These are phyloP conservation scores for Gryganskiella cystojenkinii DNA, from an alignment of 192 early-diverging fungal species.

Conservation along the genomic window DNA sequence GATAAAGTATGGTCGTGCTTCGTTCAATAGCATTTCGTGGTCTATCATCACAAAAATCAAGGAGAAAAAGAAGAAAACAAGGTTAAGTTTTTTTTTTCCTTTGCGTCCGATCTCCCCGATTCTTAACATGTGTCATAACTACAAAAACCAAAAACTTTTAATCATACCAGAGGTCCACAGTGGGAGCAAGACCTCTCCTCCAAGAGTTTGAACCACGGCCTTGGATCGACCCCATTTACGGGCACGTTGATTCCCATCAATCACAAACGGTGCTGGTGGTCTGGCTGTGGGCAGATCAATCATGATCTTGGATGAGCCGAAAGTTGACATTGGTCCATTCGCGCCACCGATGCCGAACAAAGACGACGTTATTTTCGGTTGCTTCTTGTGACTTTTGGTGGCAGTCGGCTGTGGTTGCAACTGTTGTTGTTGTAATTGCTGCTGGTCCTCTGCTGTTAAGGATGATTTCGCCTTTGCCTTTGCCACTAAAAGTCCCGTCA, in stretches of 20 bases:
- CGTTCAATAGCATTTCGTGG: constrained; percentile 51
- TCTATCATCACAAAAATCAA: constrained; percentile 5
- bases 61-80: background rate
- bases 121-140: background rate
- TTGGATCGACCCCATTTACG: constrained; percentile 38
- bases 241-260: constrained; percentile 36
- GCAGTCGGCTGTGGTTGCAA: too few species aligned
- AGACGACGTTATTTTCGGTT: background rate
- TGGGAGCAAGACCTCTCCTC: constrained; percentile 31
- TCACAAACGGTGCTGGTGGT: constrained; percentile 25
- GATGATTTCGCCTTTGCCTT: too few species aligned
- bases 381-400: background rate
- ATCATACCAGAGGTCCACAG: constrained; percentile 44
- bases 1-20: constrained; percentile 24
- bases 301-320: constrained; percentile 10
- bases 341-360: background rate
- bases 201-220: constrained; percentile 29
- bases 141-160: background rate
- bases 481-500: constrained; percentile 2
- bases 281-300: background rate
- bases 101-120: background rate
- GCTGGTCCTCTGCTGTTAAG: too few species aligned
- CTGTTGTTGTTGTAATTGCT: too few species aligned
- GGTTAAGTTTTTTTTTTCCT: background rate
- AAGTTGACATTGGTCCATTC: background rate